Evolutionary conservation across 192 early-diverging fungal genomes (phyloP).

Genomic region (Backusella morwellensis): DNA sequence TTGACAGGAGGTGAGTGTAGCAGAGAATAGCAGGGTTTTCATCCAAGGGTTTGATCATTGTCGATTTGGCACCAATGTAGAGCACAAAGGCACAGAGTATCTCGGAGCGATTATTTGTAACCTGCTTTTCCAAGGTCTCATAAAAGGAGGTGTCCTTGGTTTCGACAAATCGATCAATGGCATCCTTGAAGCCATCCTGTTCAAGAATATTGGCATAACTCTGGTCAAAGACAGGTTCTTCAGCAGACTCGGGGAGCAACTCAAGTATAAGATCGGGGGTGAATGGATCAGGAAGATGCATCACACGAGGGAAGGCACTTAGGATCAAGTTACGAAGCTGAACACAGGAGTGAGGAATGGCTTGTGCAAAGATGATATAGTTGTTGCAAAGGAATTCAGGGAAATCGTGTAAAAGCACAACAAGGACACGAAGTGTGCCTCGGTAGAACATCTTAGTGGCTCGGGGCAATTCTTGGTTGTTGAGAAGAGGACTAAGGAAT

Average conservation of each 20-base stretch:
- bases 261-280: slow-evolving; percentile 92
- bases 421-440: slow-evolving; percentile 83
- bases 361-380: slow-evolving; percentile 87
- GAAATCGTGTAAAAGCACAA: slow-evolving; percentile 94
- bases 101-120: slow-evolving; percentile 66
- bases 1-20: slow-evolving; percentile 66
- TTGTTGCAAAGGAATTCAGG: slow-evolving; percentile 96
- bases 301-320: slow-evolving; percentile 93
- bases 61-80: slow-evolving; percentile 83
- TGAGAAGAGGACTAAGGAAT: slow-evolving; percentile 85
- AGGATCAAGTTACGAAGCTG: slow-evolving; percentile 96
- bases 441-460: slow-evolving; percentile 82
- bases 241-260: slow-evolving; percentile 80
- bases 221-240: slow-evolving; percentile 78
- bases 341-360: slow-evolving; percentile 87
- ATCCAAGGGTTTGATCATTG: slow-evolving; percentile 42
- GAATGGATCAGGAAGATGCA: slow-evolving; percentile 96
- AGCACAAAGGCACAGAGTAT: slow-evolving; percentile 85
- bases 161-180: slow-evolving; percentile 69
- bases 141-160: slow-evolving; percentile 54
- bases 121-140: slow-evolving; percentile 49
- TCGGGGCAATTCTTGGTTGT: slow-evolving; percentile 51
- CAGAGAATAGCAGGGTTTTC: slow-evolving; percentile 74
- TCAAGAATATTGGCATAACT: slow-evolving; percentile 67
- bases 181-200: slow-evolving; percentile 59